phyloP scores from a whole-genome alignment of 495 filamentous ascomycete genomes.

The Talaromyces adpressus region DNA sequence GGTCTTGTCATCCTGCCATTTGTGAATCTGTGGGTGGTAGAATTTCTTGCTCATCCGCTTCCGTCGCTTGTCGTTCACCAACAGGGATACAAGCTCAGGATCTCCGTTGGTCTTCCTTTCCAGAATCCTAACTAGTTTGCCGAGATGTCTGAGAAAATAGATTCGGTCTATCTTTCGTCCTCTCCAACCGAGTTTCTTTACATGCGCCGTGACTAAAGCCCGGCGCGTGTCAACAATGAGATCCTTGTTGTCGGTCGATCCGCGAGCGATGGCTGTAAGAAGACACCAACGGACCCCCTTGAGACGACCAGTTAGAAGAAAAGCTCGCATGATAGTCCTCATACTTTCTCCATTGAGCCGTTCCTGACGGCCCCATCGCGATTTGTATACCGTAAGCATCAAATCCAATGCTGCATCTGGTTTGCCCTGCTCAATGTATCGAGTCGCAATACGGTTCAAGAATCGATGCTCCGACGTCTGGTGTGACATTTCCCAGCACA shows the following conservation, averaged over 20 bases:
- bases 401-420: slow-evolving; percentile 26
- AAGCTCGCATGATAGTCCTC: slow-evolving; percentile 37
- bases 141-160: slow-evolving; percentile 13
- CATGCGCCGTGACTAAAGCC: slow-evolving; percentile 15
- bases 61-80: background rate
- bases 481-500: slow-evolving; percentile 25
- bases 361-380: slow-evolving; percentile 24
- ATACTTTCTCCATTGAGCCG: slow-evolving; percentile 33
- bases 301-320: slow-evolving; percentile 20
- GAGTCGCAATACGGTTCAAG: slow-evolving; percentile 19
- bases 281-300: slow-evolving; percentile 38
- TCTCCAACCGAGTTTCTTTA: background rate
- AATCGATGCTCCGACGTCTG: slow-evolving; percentile 31
- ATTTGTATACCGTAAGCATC: slow-evolving; percentile 31
- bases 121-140: slow-evolving; percentile 14
- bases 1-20: slow-evolving; percentile 10
- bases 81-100: slow-evolving; percentile 8
- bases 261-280: slow-evolving; percentile 27
- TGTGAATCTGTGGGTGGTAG: slow-evolving; percentile 13
- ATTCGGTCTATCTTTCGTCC: background rate
- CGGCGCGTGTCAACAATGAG: slow-evolving; percentile 30
- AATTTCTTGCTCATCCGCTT: slow-evolving; percentile 11
- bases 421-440: slow-evolving; percentile 19
- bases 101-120: slow-evolving; percentile 20
- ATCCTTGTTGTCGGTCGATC: slow-evolving; percentile 19